Evolutionary conservation across 1,284 basidiomycete genomes (phyloP).

Genomic region (Naganishia albida): DNA sequence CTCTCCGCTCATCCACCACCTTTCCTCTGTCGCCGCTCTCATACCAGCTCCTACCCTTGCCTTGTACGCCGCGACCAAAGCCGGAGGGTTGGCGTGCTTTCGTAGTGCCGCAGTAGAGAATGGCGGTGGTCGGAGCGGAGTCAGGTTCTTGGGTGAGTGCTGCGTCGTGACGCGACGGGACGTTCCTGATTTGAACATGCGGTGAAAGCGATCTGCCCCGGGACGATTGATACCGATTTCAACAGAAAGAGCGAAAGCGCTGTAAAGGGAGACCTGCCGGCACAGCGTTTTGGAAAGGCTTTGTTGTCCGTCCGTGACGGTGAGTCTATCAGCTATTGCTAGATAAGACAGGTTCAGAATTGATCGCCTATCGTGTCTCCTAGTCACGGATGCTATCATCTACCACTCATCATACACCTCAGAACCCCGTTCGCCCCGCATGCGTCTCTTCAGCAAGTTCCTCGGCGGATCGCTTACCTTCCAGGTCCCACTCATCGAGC

Average conservation of each 20-base stretch:
- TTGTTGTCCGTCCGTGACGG: conserved; percentile 43
- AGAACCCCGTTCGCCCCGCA: conserved; percentile 35
- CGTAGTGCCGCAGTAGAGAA: conserved; percentile 64
- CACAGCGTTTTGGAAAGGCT: conserved; percentile 44
- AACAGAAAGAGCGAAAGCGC: conserved; percentile 64
- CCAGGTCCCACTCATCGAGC: conserved; percentile 37
- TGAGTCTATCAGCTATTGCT: conserved; percentile 29
- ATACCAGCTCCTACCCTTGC: conserved; percentile 83
- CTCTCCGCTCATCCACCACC: conserved; percentile 72
- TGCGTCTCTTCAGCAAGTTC: conserved; percentile 40
- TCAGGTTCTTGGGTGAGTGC: conserved; percentile 52
- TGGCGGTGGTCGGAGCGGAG: conserved; percentile 46
- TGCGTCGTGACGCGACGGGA: neutral
- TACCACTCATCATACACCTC: conserved; percentile 46
- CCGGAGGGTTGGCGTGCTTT: conserved; percentile 75
- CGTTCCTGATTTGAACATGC: neutral
- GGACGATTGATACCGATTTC: conserved; percentile 69
- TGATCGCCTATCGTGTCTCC: neutral
- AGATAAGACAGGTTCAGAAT: too few relatives aligned
- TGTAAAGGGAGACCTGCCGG: conserved; percentile 54
- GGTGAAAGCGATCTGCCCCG: conserved; percentile 46
- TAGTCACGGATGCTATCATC: conserved; percentile 49
- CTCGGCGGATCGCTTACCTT: conserved; percentile 40
- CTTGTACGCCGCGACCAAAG: conserved; percentile 81
- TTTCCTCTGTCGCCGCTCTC: conserved; percentile 76